Evolutionary conservation across 1,139 yeast species (phyloP).

Genomic region (Hyphopichia wangnamkhiaoensis): DNA sequence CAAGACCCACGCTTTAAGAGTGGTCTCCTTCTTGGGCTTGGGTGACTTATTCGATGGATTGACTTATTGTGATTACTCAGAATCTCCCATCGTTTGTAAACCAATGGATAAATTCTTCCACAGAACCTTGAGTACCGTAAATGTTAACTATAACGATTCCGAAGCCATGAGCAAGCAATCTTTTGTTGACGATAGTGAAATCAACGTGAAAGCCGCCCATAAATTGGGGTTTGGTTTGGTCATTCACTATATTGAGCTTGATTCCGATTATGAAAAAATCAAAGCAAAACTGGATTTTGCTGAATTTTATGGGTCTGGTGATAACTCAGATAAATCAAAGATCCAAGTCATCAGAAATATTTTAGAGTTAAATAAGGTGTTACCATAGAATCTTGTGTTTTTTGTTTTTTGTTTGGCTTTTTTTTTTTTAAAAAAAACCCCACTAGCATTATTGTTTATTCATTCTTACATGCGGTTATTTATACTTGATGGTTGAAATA

Average conservation of each 20-base stretch:
- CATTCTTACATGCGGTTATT: too few relatives aligned
- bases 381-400: background rate
- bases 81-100: conserved; percentile 73
- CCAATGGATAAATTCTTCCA: conserved; percentile 63
- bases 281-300: conserved; percentile 28
- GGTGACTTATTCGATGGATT: conserved; percentile 93
- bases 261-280: conserved; percentile 39
- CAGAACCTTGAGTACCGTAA: conserved; percentile 65
- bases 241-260: conserved; percentile 59
- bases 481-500: too few relatives aligned
- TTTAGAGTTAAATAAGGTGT: conserved; percentile 24
- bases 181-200: conserved; percentile 82
- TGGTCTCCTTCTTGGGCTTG: conserved; percentile 73
- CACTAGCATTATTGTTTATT: too few relatives aligned
- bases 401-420: background rate
- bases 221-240: conserved; percentile 53
- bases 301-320: conserved; percentile 38
- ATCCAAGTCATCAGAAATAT: conserved; percentile 35
- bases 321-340: conserved; percentile 24
- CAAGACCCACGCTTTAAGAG: conserved; percentile 81
- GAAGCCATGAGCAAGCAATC: conserved; percentile 33
- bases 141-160: conserved; percentile 51
- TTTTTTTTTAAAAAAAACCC: background rate
- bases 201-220: conserved; percentile 60
- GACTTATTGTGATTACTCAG: conserved; percentile 83